Evolutionary conservation across 768 basidiomycete species (phyloP).

Genomic region (Lentinula raphanica): DNA sequence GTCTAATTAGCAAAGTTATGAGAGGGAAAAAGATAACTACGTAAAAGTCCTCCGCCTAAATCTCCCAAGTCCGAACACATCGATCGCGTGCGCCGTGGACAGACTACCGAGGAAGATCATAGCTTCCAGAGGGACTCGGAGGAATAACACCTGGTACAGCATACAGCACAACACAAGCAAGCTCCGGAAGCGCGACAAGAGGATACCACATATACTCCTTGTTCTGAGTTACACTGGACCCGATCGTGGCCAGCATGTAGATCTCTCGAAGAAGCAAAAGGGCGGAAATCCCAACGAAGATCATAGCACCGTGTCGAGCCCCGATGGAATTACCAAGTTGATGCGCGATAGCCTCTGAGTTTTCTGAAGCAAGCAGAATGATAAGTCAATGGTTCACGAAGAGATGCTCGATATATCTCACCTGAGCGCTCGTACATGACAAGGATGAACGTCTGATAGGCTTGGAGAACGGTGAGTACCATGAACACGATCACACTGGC

Average conservation of each 20-base stretch:
- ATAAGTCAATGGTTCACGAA: not conserved
- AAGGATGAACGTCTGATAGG: constrained; percentile 24
- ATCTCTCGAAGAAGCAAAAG: constrained; percentile 35
- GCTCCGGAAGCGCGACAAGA: constrained; percentile 32
- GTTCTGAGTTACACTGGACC: constrained; percentile 18
- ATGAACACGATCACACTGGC: constrained; percentile 33
- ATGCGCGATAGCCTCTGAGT: not conserved
- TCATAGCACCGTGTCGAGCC: constrained; percentile 21
- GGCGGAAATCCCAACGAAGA: constrained; percentile 28
- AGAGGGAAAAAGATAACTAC: too few relatives aligned
- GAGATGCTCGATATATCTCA: not conserved
- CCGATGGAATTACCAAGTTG: constrained; percentile 15
- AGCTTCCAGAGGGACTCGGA: not conserved
- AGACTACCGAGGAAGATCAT: not conserved
- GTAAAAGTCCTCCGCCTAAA: too few relatives aligned
- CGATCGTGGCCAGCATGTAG: constrained; percentile 29
- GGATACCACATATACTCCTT: constrained; percentile 39
- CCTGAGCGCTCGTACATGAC: constrained; percentile 2
- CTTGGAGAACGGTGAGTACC: constrained; percentile 28
- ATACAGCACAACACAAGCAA: constrained; percentile 31
- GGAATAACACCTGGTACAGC: constrained; percentile 30
- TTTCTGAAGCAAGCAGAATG: not conserved
- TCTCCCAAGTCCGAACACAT: too few relatives aligned
- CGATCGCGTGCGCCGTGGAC: too few relatives aligned
- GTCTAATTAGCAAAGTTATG: too few relatives aligned